Base-by-base conservation (phyloP, 176 grass and related monocot species). In the Otatea glauca region DNA sequence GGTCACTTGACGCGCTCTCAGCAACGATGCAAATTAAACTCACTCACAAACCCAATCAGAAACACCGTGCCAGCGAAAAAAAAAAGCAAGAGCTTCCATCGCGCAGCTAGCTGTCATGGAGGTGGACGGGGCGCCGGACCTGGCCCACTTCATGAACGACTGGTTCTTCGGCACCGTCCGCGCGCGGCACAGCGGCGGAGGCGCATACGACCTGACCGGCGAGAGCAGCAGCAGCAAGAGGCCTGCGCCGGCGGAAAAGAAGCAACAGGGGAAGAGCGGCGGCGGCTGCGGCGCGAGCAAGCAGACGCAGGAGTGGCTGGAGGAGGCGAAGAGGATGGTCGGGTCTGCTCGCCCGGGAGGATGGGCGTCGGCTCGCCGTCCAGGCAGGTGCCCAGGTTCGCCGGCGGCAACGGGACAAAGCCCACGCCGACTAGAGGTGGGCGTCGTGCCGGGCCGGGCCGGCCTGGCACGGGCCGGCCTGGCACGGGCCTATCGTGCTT, bases 111-210 rank as follows among this genome's bases (percentile, higher is more conserved):
- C 61, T 17, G 80, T 50, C 64, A 88, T 86, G 78, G 83, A 82
- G 86, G 58, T 86, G 51, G 78, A 79, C 37, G 85, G 62, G 67
- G 76, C 84, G 48, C 85, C 88, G 47, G 92, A 94, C 81, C 70
- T 94, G 59, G 53, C 84, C 8, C 89, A 94, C 73, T 92, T 94
- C 74, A 94, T 94, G 89, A 92, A 94, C 84, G 92, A 94, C 77
- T 94, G 92, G 92, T 94, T 94, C 89, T 94, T 92, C 68, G 89
- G 92, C 14, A 92, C 77, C 53, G 85, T 78, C 32, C 76, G 69
- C 66, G 32, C 55, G 39, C 75, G 81, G 29, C 88, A 65, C 78
- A 72, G 27, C 66, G 68, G 81, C 23, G 47, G 11, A 4, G 35
- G 60, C 25, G 43, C n/a, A 49, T 85, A 87, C 71, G 82, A 92